Base-by-base conservation (phyloP, 805 yeast species). In the Pichia nanzhaoensis region DNA sequence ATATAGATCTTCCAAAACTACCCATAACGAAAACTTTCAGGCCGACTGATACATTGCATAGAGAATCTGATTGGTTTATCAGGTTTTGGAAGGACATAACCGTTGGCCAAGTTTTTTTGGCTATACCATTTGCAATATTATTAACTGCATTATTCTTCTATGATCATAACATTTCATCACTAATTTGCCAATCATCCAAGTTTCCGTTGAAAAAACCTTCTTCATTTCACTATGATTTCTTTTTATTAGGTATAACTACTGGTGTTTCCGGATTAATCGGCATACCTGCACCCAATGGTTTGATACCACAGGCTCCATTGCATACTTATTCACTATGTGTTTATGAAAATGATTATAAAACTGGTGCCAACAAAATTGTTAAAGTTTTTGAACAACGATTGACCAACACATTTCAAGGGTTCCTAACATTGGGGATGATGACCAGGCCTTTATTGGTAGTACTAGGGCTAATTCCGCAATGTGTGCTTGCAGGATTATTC, bases 291-390 rank as follows among this genome's bases (percentile, higher is more conserved):
- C 98, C 98, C 0, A 93, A 93, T 64, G 99, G 99, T 0, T 69
- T 91, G 28, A 91, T 91, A 37, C 99, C 99, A 1, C 99, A 91
- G 62, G 98, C 99, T 0, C 98, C 98, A 2, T 60, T 93, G 31
- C 99, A 91, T 55, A 89, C 98, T 0, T 76, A 74, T 35, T 78
- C 96, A 0, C 64, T 91, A 27, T 74, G 87, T 35, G 79, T 84
- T 13, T 71, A 72, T 51, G 72, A 73, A 42, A 59, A 61, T 42
- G 63, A 65, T 43, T 56, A 57, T 46, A 53, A 45, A 5, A 59
- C 61, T 9, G 67, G 67, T 13, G 42, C 48, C 14, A 58, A 58
- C 28, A 52, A 41, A 18, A 69, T 76, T 1, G 58, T 68, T 1
- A 64, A 75, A 3, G 89, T 90, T 9, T 95, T 93, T 4, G 99